Conservation (phyloP, 345 rosid species). For the Fremontodendron californicum region DNA sequence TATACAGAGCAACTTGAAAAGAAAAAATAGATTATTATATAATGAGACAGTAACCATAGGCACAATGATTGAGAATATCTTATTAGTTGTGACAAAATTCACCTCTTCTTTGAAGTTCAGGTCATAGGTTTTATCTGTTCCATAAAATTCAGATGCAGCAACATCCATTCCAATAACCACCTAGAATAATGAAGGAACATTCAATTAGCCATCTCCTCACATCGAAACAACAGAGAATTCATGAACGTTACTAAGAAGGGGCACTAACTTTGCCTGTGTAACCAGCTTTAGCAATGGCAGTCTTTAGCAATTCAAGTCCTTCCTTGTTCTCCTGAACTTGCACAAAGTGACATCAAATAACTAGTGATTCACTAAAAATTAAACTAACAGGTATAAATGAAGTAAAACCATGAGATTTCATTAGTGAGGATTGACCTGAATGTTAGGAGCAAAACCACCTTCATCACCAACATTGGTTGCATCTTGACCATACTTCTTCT, state of each 20-base stretch:
- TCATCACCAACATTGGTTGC: constrained; percentile 98
- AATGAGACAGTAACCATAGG: neutral
- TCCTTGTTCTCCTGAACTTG: constrained; percentile 85
- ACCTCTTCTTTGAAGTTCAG: constrained; percentile 89
- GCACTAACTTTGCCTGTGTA: constrained; percentile 75
- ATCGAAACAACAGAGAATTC: neutral
- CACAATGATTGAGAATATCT: neutral
- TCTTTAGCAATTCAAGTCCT: constrained; percentile 91
- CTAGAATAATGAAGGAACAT: constrained; percentile 30
- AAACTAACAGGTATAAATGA: neutral
- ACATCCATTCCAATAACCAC: constrained; percentile 99
- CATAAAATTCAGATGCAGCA: constrained; percentile 94
- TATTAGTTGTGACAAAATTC: neutral
- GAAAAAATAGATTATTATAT: neutral
- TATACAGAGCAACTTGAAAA: neutral
- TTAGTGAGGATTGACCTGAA: constrained; percentile 50
- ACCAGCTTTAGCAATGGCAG: constrained; percentile 91
- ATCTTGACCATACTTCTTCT: constrained; percentile 98
- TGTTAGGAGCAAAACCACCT: constrained; percentile 98
- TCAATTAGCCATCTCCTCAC: neutral
- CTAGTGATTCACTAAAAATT: neutral
- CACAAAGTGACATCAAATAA: neutral
- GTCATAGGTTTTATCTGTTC: constrained; percentile 73
- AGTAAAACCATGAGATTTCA: neutral
- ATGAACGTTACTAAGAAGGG: neutral